These are phyloP conservation scores for Leptodermis oblonga DNA, from an alignment of 257 asterid species.

Conservation along the genomic window DNA sequence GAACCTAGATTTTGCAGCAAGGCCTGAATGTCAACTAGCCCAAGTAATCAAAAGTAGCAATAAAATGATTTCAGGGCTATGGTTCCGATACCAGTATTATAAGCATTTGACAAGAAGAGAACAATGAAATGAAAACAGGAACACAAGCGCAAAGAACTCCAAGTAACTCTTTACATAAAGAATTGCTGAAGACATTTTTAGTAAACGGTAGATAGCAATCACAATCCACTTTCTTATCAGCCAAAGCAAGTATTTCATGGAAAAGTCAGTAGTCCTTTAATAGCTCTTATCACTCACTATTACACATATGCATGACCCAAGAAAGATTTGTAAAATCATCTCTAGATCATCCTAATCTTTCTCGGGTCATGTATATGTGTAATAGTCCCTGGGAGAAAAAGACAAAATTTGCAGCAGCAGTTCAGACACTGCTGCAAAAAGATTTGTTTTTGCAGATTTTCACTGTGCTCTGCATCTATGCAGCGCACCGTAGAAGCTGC, in stretches of 20 bases:
- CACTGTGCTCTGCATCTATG: too few species aligned
- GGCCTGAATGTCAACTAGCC: conserved; percentile 50
- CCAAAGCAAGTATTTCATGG: neutral
- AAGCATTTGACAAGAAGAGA: neutral
- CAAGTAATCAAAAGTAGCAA: conserved; percentile 33
- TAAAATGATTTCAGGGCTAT: neutral
- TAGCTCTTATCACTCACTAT: neutral
- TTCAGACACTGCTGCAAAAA: too few species aligned
- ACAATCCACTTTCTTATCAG: neutral
- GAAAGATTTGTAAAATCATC: neutral
- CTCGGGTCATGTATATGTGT: too few species aligned
- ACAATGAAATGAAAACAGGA: neutral
- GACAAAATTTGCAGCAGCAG: too few species aligned
- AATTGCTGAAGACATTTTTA: neutral
- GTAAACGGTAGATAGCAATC: neutral
- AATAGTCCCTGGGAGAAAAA: too few species aligned
- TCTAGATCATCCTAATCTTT: neutral
- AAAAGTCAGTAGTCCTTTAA: neutral
- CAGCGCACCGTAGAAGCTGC: too few species aligned
- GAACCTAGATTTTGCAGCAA: conserved; percentile 77
- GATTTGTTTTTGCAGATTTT: too few species aligned
- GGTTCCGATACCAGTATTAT: neutral
- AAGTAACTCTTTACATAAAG: neutral
- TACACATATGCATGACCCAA: neutral
- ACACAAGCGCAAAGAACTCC: neutral